Conservation (phyloP, 331 rosid genomes). For the Erythrophleum ivorense region DNA sequence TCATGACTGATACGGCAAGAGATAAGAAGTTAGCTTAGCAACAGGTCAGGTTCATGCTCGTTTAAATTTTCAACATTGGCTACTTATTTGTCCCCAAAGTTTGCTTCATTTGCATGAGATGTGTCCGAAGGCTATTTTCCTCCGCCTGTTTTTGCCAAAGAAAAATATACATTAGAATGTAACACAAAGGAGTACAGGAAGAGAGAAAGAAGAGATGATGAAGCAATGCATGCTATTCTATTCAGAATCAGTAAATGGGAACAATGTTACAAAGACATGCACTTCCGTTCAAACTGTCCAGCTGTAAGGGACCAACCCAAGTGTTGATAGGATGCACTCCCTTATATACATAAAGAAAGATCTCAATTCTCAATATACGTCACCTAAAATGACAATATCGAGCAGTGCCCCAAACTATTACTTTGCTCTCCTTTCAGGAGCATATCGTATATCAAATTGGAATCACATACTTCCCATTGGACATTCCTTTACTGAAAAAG, state of each 20-base stretch:
- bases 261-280: background rate
- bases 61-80: constrained; percentile 45
- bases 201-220: background rate
- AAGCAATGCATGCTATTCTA: background rate
- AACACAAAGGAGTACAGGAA: background rate
- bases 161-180: background rate
- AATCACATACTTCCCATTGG: background rate
- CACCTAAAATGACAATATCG: background rate
- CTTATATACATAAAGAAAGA: background rate
- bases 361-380: background rate
- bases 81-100: constrained; percentile 45
- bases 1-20: constrained; percentile 43
- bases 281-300: background rate
- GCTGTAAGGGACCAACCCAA: background rate
- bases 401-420: background rate
- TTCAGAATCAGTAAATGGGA: background rate
- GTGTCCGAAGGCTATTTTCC: constrained; percentile 78
- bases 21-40: constrained; percentile 39
- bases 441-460: background rate
- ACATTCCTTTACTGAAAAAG: background rate
- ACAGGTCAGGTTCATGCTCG: constrained; percentile 46
- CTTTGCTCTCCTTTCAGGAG: constrained; percentile 1
- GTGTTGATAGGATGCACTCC: background rate
- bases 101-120: constrained; percentile 65
- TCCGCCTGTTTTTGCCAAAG: constrained; percentile 63